Conservation (phyloP, 2,329 filamentous ascomycete genomes). For the Sporothrix variecibatus region DNA sequence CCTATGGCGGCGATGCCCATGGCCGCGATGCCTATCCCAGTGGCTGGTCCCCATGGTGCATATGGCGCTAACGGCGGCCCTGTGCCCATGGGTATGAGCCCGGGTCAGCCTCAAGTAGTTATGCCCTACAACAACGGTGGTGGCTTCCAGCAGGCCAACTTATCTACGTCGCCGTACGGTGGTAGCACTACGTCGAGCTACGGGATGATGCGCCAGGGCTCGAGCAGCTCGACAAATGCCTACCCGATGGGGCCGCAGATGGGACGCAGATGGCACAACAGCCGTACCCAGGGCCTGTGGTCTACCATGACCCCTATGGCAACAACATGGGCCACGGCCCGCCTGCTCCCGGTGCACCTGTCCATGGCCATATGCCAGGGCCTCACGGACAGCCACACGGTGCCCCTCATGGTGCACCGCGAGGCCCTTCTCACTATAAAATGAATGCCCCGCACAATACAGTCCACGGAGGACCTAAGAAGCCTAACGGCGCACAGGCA, state of each 20-base stretch:
- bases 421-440: conserved; percentile 23
- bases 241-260: conserved; percentile 46
- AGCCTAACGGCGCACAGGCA: conserved; percentile 30
- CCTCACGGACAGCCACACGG: conserved; percentile 3
- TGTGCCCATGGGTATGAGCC: conserved; percentile 12
- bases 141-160: conserved; percentile 46
- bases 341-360: neutral
- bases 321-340: neutral
- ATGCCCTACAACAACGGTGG: conserved; percentile 47
- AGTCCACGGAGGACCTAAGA: conserved; percentile 42
- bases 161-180: conserved; percentile 46
- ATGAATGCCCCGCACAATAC: conserved; percentile 26
- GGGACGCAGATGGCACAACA: conserved; percentile 28
- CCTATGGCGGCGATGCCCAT: conserved; percentile 51
- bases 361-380: neutral
- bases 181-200: conserved; percentile 46
- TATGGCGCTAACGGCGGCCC: conserved; percentile 12
- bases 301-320: conserved; percentile 19
- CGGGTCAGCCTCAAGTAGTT: conserved; percentile 30
- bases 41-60: neutral
- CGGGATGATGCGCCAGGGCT: conserved; percentile 59
- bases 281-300: conserved; percentile 19
- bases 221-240: conserved; percentile 55
- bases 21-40: conserved; percentile 44
- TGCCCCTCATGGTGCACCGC: conserved; percentile 27